Evolutionary conservation across 1,139 yeast genomes (phyloP), one percentile per base, ranked within the genome.

Genomic region (Candida sp.): DNA sequence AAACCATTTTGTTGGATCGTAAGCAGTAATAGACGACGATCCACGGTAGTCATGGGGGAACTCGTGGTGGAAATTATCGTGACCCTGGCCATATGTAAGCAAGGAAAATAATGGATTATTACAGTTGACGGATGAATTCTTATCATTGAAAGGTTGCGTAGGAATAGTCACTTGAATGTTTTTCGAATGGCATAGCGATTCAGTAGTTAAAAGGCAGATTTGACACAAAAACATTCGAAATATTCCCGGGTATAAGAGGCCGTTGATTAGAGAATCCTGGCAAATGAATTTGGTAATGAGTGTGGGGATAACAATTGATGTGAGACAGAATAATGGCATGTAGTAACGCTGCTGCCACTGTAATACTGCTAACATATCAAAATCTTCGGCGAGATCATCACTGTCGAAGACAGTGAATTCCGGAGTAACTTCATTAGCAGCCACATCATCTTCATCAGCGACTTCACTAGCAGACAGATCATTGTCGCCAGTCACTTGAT

Each of bases 41-140:
- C 80, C 78, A 45, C 81, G 71, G 56, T 79, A 84, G 57, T 84
- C 90, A 48, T 79, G 81, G 1, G 89, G 87, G 51, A 84, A 84
- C 55, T 83, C 89, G 55, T 84, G 89, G 57, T 84, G 91, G 56
- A 79, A 84, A 56, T 83, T 84, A 50, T 83, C 87, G 52, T 74
- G 64, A 5, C 73, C 63, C 58, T 84, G 89, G 2, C 91, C 91
- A 56, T 79, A 80, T 0, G 88, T 79, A 7, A 84, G 53, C 3
- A 82, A 47, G 2, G 82, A 68, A 2, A 81, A 58, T 5, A 82
- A 43, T n/a, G 84, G 82, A 41, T 73, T 73, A 44, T 63, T 58
- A 46, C 77, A 71, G 47, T 73, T 63, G 21, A 62, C 63, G 12
- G 77, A 69, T 2, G 87, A 77, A 52, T 80, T 82, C 23, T 75